These are phyloP conservation scores for Rhodocollybia butyracea DNA, from an alignment of 768 basidiomycete genomes.

Conservation along the genomic window DNA sequence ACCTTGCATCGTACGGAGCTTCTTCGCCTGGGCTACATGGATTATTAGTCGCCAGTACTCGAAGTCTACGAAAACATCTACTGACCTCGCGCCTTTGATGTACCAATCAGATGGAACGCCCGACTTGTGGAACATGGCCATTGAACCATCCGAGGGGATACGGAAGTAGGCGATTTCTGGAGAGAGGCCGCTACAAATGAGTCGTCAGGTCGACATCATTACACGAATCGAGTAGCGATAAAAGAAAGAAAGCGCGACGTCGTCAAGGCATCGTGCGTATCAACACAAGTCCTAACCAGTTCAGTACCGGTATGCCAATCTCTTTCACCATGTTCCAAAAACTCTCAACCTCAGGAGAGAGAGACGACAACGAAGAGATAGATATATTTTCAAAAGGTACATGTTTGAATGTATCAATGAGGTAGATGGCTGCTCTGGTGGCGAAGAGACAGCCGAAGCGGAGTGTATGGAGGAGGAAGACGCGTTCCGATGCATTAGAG, in stretches of 20 bases:
- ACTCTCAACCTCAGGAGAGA: slow-evolving; percentile 37
- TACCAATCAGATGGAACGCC: slow-evolving; percentile 76
- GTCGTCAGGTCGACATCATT: too few relatives aligned
- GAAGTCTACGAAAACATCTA: background rate
- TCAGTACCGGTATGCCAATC: slow-evolving; percentile 84
- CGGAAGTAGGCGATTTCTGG: slow-evolving; percentile 91
- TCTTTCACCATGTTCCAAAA: slow-evolving; percentile 59
- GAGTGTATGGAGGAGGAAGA: background rate
- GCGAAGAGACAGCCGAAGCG: background rate
- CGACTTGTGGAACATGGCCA: slow-evolving; percentile 24
- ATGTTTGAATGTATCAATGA: background rate
- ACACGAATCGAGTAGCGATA: too few relatives aligned
- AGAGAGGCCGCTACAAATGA: slow-evolving; percentile 68
- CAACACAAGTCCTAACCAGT: slow-evolving; percentile 85
- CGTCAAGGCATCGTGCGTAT: slow-evolving; percentile 82
- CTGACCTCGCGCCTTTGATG: slow-evolving; percentile 77
- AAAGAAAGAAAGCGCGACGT: slow-evolving; percentile 25
- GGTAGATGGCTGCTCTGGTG: background rate
- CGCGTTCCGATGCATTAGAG: background rate
- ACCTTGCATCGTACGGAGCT: slow-evolving; percentile 79
- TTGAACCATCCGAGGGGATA: slow-evolving; percentile 53
- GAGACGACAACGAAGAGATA: background rate
- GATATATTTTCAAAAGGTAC: background rate
- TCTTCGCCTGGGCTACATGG: slow-evolving; percentile 33
- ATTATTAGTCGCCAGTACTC: background rate